Evolutionary conservation across 306 rosid species (phyloP).

Genomic region (Pyrus communis): DNA sequence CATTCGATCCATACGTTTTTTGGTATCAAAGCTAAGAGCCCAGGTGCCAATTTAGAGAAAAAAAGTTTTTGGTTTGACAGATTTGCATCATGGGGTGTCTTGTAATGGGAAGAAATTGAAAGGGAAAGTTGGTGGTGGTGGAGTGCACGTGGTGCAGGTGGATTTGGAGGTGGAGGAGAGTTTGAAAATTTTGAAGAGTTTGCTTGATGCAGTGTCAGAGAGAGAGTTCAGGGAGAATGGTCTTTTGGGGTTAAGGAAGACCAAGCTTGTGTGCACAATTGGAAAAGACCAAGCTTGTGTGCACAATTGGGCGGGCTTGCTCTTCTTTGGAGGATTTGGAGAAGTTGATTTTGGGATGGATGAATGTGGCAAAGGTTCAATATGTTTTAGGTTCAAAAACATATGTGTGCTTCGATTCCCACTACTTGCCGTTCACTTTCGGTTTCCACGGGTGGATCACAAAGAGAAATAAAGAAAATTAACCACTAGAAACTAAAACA

Average conservation of each 20-base stretch:
- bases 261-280: too few relatives aligned
- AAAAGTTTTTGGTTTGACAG: conserved; percentile 10
- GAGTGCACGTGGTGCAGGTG: conserved; percentile 42
- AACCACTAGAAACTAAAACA: too few relatives aligned
- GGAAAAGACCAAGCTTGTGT: conserved; percentile 69
- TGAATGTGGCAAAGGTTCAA: conserved; percentile 81
- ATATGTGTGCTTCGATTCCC: too few relatives aligned
- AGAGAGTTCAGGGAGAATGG: conserved; percentile 67
- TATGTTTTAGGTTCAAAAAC: conserved; percentile 47
- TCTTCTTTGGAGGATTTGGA: conserved; percentile 62
- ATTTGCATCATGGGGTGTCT: conserved; percentile 10
- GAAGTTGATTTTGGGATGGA: conserved; percentile 69
- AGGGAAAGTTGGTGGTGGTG: conserved; percentile 17
- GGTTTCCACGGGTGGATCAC: too few relatives aligned
- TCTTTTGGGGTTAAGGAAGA: conserved; percentile 55
- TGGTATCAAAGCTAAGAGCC: conserved; percentile 12
- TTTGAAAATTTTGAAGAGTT: conserved; percentile 7
- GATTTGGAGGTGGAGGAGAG: conserved; percentile 32
- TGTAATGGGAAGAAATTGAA: conserved; percentile 27
- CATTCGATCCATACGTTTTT: conserved; percentile 22
- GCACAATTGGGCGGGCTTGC: conserved; percentile 78
- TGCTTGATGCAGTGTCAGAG: conserved; percentile 68
- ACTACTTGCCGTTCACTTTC: too few relatives aligned
- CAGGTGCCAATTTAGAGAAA: conserved; percentile 16
- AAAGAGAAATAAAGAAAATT: too few relatives aligned